A percentile compares a stretch with the other conserved stretches of the same genome.
These are phyloP conservation scores for Xylaria sp. DNA, from an alignment of 2,329 filamentous ascomycete species.

Conservation along the genomic window DNA sequence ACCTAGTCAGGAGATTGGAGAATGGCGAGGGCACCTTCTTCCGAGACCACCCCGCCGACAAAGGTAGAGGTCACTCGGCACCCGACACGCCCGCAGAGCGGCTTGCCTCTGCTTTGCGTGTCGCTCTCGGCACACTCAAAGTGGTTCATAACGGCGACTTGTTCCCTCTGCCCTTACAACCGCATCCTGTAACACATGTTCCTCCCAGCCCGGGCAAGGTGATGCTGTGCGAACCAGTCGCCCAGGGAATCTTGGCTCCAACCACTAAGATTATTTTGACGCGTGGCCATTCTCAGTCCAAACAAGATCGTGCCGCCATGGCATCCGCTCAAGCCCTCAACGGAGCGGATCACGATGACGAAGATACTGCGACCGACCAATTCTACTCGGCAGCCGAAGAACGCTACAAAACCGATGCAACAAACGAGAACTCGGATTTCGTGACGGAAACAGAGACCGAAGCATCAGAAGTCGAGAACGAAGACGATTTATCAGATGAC, in stretches of 20 bases:
- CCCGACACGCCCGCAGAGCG: slow-evolving; percentile 62
- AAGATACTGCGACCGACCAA: slow-evolving; percentile 88
- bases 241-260: slow-evolving; percentile 82
- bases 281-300: slow-evolving; percentile 68
- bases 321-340: slow-evolving; percentile 65
- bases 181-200: slow-evolving; percentile 88
- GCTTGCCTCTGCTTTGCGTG: slow-evolving; percentile 74
- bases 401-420: slow-evolving; percentile 67
- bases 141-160: slow-evolving; percentile 88
- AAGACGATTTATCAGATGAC: slow-evolving; percentile 84
- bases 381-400: slow-evolving; percentile 95
- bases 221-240: slow-evolving; percentile 92
- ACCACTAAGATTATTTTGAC: slow-evolving; percentile 87
- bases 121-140: slow-evolving; percentile 76
- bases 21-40: slow-evolving; percentile 87
- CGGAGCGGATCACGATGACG: slow-evolving; percentile 72
- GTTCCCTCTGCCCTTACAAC: slow-evolving; percentile 78
- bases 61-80: slow-evolving; percentile 48
- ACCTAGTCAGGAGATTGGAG: slow-evolving; percentile 81
- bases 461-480: slow-evolving; percentile 72
- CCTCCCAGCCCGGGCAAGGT: slow-evolving; percentile 87
- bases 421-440: slow-evolving; percentile 68
- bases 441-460: slow-evolving; percentile 73
- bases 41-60: slow-evolving; percentile 63
- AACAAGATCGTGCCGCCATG: slow-evolving; percentile 61